Evolutionary conservation across 106 monocot species (phyloP).

Genomic region (Dendrobium officinale): DNA sequence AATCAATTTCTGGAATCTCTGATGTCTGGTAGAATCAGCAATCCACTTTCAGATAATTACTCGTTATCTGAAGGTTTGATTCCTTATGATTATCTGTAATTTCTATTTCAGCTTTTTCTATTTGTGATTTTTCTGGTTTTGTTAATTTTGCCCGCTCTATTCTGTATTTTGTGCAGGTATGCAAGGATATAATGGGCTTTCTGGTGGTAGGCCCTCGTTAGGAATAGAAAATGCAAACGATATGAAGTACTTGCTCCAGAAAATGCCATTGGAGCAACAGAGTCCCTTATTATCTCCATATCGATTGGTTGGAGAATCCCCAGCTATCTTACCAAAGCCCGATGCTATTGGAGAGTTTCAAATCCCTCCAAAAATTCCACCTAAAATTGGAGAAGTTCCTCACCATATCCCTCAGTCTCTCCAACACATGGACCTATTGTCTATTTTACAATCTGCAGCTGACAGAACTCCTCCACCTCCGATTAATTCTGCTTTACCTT

Average conservation of each 20-base stretch:
- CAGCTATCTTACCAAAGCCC: slow-evolving; percentile 21
- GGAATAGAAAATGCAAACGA: slow-evolving; percentile 35
- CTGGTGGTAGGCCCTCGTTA: slow-evolving; percentile 16
- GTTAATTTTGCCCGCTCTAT: background rate
- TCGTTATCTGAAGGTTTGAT: slow-evolving; percentile 51
- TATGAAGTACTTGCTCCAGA: slow-evolving; percentile 56
- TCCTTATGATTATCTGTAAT: background rate
- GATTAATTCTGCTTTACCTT: slow-evolving; percentile 34
- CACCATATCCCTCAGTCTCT: slow-evolving; percentile 29
- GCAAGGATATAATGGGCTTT: slow-evolving; percentile 25
- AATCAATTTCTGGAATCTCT: slow-evolving; percentile 84
- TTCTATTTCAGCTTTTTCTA: background rate
- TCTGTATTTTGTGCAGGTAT: slow-evolving; percentile 29
- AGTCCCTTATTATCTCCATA: slow-evolving; percentile 35
- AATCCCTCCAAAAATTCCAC: slow-evolving; percentile 26
- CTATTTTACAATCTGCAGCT: slow-evolving; percentile 42
- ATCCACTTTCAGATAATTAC: slow-evolving; percentile 17
- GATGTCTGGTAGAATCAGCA: slow-evolving; percentile 49
- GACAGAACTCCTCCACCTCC: slow-evolving; percentile 31
- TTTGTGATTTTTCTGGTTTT: slow-evolving; percentile 1
- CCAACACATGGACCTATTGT: slow-evolving; percentile 48
- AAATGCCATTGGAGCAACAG: slow-evolving; percentile 46
- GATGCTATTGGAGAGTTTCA: slow-evolving; percentile 25
- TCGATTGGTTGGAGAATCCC: slow-evolving; percentile 33
- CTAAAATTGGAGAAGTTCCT: slow-evolving; percentile 27